A percentile compares a stretch with the other conserved stretches of the same genome.
Conservation (phyloP, 441 rosid species). For the Adansonia rubrostipa region DNA sequence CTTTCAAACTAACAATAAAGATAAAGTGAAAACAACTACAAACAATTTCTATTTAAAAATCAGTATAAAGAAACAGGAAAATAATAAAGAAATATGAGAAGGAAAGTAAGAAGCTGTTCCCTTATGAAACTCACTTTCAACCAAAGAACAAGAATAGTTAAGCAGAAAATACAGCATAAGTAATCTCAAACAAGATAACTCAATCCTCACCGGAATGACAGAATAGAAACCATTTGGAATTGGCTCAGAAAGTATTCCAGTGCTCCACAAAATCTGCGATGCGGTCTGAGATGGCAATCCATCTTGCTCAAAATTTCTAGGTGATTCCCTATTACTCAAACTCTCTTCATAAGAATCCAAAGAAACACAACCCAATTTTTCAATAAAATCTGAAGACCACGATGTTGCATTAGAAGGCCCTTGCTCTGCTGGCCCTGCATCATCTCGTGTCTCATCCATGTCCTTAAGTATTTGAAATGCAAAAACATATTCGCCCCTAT, state of each 20-base stretch:
- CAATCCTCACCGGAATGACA: constrained; percentile 73
- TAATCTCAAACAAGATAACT: constrained; percentile 9
- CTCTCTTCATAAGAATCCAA: constrained; percentile 74
- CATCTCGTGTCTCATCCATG: constrained; percentile 89
- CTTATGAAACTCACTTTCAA: neutral
- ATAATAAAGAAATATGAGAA: neutral
- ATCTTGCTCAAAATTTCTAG: constrained; percentile 65
- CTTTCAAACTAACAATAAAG: constrained; percentile 1
- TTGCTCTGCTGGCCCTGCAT: constrained; percentile 69
- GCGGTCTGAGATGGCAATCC: constrained; percentile 69
- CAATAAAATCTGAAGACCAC: constrained; percentile 91
- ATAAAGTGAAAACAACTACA: neutral
- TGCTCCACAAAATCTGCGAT: constrained; percentile 93
- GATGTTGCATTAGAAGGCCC: constrained; percentile 72
- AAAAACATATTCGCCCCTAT: constrained; percentile 51
- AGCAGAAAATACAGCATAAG: neutral
- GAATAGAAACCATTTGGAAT: constrained; percentile 96
- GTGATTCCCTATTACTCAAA: constrained; percentile 63
- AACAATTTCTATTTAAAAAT: neutral
- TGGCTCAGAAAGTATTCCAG: constrained; percentile 79
- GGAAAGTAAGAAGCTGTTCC: neutral
- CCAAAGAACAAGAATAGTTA: neutral
- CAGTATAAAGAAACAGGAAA: neutral
- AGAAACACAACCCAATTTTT: constrained; percentile 77
- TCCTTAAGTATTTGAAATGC: constrained; percentile 50